These are phyloP conservation scores for Podospora anserina DNA, from an alignment of 495 filamentous ascomycete genomes.

Conservation along the genomic window DNA sequence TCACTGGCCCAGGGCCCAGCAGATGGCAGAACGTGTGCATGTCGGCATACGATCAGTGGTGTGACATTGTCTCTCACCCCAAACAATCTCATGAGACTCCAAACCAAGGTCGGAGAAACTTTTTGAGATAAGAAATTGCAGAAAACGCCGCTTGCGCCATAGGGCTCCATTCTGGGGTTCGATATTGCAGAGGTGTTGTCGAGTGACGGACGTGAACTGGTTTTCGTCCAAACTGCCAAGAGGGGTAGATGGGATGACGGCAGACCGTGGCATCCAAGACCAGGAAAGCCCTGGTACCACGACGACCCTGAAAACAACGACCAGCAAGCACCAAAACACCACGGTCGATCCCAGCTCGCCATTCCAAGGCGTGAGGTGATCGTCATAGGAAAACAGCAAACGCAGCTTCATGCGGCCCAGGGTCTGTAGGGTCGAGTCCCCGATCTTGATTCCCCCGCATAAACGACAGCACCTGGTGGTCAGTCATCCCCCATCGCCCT, in stretches of 20 bases:
- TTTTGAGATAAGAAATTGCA: not conserved
- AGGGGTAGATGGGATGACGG: slow-evolving; percentile 7
- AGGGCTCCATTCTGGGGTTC: not conserved
- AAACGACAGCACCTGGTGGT: not conserved
- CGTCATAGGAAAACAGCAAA: not conserved
- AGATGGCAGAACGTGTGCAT: not conserved
- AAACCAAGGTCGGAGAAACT: not conserved
- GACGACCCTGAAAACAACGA: not conserved
- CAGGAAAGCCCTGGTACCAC: not conserved
- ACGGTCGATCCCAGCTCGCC: not conserved
- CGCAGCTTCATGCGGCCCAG: not conserved
- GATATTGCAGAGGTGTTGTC: not conserved
- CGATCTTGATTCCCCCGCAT: not conserved
- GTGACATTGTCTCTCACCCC: not conserved
- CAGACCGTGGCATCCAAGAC: not conserved
- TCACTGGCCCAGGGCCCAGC: not conserved
- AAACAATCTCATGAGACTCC: not conserved
- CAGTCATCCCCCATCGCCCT: not conserved
- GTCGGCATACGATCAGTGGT: not conserved
- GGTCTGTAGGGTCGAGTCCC: not conserved
- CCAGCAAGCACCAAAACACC: not conserved
- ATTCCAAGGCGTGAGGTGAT: not conserved
- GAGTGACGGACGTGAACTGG: not conserved
- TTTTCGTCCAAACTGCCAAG: slow-evolving; percentile 5
- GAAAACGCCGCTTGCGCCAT: slow-evolving; percentile 8